Evolutionary conservation across 306 rosid genomes (phyloP).

Genomic region (Fragaria ananassa): DNA sequence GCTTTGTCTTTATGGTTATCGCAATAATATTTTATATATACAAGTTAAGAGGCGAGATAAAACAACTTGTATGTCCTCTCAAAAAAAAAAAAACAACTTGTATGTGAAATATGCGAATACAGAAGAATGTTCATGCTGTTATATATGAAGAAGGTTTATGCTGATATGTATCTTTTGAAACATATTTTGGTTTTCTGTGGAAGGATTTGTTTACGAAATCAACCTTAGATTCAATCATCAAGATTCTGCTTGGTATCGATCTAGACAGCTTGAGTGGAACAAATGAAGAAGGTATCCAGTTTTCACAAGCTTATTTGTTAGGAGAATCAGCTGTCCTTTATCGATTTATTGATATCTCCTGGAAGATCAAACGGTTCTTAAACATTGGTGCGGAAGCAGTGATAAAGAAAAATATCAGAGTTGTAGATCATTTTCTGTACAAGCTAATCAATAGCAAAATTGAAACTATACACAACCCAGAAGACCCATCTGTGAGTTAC

Average conservation of each 20-base stretch:
- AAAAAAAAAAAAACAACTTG: too few species aligned
- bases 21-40: too few species aligned
- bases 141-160: too few species aligned
- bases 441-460: conserved; percentile 10
- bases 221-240: conserved; percentile 26
- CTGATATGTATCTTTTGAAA: too few species aligned
- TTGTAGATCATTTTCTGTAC: conserved; percentile 9
- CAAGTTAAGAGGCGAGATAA: too few species aligned
- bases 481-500: conserved; percentile 13
- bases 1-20: too few species aligned
- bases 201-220: conserved; percentile 31
- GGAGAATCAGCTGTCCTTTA: not conserved
- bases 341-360: conserved; percentile 26
- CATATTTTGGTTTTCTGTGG: not conserved
- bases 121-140: too few species aligned
- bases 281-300: conserved; percentile 19
- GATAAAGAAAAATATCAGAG: not conserved
- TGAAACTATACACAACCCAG: not conserved
- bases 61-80: too few species aligned
- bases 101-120: too few species aligned
- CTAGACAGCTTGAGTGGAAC: conserved; percentile 25
- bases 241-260: not conserved
- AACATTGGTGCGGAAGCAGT: conserved; percentile 23
- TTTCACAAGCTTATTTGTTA: not conserved
- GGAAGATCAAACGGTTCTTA: conserved; percentile 31